Evolutionary conservation across 1,284 basidiomycete genomes (phyloP).

Genomic region (Apiotrichum siamense): DNA sequence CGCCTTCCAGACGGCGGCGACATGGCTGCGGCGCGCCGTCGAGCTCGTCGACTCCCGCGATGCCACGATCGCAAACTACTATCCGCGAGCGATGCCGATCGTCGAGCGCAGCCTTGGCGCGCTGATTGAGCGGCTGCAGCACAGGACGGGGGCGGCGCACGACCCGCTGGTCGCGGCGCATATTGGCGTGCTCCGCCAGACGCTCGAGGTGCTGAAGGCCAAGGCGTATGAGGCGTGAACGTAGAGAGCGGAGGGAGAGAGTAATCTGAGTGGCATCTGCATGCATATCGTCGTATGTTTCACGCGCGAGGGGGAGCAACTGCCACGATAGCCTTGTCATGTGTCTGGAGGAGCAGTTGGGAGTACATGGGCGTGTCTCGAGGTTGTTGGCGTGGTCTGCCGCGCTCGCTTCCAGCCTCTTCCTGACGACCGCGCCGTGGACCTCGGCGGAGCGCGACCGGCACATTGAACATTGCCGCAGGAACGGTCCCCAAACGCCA

Average conservation of each 20-base stretch:
- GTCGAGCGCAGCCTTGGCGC: constrained; percentile 2
- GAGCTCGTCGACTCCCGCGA: constrained; percentile 24
- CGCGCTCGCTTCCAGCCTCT: too few relatives aligned
- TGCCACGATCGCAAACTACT: constrained; percentile 10
- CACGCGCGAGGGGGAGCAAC: too few relatives aligned
- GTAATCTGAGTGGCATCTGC: background rate
- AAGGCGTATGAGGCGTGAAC: constrained; percentile 1
- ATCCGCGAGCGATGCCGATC: constrained; percentile 10
- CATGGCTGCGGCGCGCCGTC: constrained; percentile 25
- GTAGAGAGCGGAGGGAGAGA: background rate
- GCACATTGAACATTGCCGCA: too few relatives aligned
- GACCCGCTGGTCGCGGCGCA: constrained; percentile 9
- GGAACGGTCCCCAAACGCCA: too few relatives aligned
- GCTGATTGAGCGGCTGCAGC: background rate
- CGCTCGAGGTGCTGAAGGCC: constrained; percentile 5
- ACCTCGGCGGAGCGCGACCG: too few relatives aligned
- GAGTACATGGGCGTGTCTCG: too few relatives aligned
- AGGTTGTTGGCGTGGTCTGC: too few relatives aligned
- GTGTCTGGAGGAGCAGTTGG: too few relatives aligned
- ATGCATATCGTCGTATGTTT: constrained; percentile 1
- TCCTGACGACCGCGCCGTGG: too few relatives aligned
- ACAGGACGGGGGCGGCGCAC: background rate
- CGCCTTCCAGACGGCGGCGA: constrained; percentile 18
- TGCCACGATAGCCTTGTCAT: too few relatives aligned
- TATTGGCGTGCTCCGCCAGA: constrained; percentile 3